Evolutionary conservation across 768 basidiomycete species (phyloP), one percentile per base, ranked within the genome.

Genomic region (Tephrocybe sp.): DNA sequence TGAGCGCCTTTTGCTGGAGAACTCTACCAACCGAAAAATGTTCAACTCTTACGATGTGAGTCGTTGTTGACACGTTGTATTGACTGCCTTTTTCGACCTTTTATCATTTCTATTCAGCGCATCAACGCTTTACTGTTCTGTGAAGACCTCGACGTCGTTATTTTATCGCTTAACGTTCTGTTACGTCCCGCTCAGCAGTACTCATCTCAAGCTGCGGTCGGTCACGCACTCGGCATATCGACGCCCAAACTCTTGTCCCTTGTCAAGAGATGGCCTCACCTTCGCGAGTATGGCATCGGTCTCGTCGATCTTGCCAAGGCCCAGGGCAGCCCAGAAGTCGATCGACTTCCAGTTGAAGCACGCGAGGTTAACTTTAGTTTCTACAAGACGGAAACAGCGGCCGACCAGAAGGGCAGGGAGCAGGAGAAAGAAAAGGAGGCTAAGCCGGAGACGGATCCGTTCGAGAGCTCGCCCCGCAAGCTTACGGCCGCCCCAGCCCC

Each of bases 11-110:
- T 72, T 99, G 45, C 75, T 99, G 62, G 97, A 98, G 72, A 97
- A 98, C 67, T 96, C 94, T 41, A 99, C 97, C 35, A 98, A 96
- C 66, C 77, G 97, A 62, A 98, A 98, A 74, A 89, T 94, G 51
- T 99, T 87, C 71, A 85, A 82, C 53, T 96, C 93, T 4, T 99
- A 97, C 69, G 97, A 99, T 66, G 96, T 98, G 70, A 70, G 93
- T 74, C n/a, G n/a, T 8, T 36, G 4, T 11, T 41, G 47, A 48
- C 39, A 56, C 38, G 36, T 20, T 55, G 52, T n/a, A 48, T 41
- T 46, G 56, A 50, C 34, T 31, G 17, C 5, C 16, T 53, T 42
- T 49, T 33, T 53, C 49, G 38, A 51, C 17, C 44, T 40, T n/a
- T 49, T 55, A 42, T 48, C 45, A 35, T 36, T 39, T 41, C 49